A percentile compares a stretch with the other conserved stretches of the same genome.
phyloP scores from a whole-genome alignment of 2,329 filamentous ascomycete genomes.

The Akanthomyces dipterigenus region DNA sequence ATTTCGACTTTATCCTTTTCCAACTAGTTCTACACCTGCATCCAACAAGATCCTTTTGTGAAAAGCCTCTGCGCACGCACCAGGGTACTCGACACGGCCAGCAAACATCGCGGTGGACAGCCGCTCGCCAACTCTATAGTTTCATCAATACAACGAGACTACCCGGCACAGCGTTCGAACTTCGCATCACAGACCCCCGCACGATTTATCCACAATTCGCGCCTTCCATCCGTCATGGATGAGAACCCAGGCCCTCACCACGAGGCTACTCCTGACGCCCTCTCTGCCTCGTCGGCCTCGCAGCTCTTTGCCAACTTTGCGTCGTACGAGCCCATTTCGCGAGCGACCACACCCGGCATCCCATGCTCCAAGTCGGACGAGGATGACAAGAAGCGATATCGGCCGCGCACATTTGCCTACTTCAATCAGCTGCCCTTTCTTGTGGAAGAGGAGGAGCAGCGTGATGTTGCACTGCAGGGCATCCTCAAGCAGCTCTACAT shows the following conservation, averaged over 20 bases:
- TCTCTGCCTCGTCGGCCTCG: constrained; percentile 26
- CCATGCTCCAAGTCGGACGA: constrained; percentile 45
- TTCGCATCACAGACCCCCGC: not conserved
- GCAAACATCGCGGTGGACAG: not conserved
- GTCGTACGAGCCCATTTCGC: constrained; percentile 64
- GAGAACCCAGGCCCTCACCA: constrained; percentile 31
- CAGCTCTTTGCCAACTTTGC: constrained; percentile 32
- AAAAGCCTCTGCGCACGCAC: not conserved
- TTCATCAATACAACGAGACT: not conserved
- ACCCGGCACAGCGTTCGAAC: not conserved
- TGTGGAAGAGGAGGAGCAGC: constrained; percentile 71
- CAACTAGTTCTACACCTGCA: not conserved
- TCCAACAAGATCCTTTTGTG: not conserved
- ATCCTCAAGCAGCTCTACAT: constrained; percentile 94
- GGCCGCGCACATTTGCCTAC: constrained; percentile 90
- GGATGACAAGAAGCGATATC: constrained; percentile 58
- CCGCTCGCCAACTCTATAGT: not conserved
- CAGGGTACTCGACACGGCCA: not conserved
- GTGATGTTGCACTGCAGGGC: constrained; percentile 72
- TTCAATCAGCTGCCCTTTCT: constrained; percentile 83
- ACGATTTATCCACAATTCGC: not conserved
- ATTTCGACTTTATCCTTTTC: not conserved
- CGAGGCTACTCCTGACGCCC: constrained; percentile 23
- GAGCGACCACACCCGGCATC: constrained; percentile 76
- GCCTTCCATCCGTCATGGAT: constrained; percentile 25